A percentile compares a stretch with the other conserved stretches of the same genome.
These are phyloP conservation scores for Leptomonas seymouri DNA, from an alignment of 208 protist species.

Conservation along the genomic window DNA sequence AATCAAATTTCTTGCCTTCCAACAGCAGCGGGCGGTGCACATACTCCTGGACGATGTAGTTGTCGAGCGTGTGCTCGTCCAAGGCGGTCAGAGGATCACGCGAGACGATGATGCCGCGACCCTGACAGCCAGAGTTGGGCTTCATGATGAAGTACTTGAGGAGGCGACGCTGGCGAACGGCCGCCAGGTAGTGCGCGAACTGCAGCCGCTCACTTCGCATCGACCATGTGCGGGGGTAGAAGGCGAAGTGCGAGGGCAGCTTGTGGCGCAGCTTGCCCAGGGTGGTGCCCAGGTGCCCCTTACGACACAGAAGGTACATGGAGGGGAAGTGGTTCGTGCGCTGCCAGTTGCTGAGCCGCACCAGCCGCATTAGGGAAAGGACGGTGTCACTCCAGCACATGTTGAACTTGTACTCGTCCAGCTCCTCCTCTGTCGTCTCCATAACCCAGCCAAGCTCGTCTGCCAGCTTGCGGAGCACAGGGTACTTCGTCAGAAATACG, in stretches of 20 bases:
- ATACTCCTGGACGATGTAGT: slow-evolving; percentile 96
- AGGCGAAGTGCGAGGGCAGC: slow-evolving; percentile 89
- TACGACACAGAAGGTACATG: slow-evolving; percentile 94
- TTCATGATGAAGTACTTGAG: slow-evolving; percentile 95
- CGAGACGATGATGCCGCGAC: slow-evolving; percentile 93
- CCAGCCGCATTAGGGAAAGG: slow-evolving; percentile 87
- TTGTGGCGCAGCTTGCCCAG: slow-evolving; percentile 80
- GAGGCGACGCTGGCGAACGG: slow-evolving; percentile 48
- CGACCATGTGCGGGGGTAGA: slow-evolving; percentile 92
- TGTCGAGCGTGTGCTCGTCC: slow-evolving; percentile 72
- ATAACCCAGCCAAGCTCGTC: slow-evolving; percentile 74
- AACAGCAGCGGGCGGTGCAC: slow-evolving; percentile 91
- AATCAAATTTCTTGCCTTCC: slow-evolving; percentile 96
- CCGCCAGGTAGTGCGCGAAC: slow-evolving; percentile 69
- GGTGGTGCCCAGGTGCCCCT: slow-evolving; percentile 92
- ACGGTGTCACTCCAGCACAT: slow-evolving; percentile 95
- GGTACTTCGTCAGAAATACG: slow-evolving; percentile 83
- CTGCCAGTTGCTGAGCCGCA: slow-evolving; percentile 92
- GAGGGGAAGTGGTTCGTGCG: slow-evolving; percentile 96
- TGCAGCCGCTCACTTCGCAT: slow-evolving; percentile 76
- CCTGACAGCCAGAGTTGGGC: slow-evolving; percentile 93
- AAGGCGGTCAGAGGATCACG: slow-evolving; percentile 80
- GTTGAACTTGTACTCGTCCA: slow-evolving; percentile 92
- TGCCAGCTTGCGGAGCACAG: slow-evolving; percentile 75
- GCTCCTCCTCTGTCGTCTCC: slow-evolving; percentile 77